Evolutionary conservation across 2,329 filamentous ascomycete genomes (phyloP), one percentile per base, ranked within the genome.

Genomic region (Bipolaris sorokiniana): DNA sequence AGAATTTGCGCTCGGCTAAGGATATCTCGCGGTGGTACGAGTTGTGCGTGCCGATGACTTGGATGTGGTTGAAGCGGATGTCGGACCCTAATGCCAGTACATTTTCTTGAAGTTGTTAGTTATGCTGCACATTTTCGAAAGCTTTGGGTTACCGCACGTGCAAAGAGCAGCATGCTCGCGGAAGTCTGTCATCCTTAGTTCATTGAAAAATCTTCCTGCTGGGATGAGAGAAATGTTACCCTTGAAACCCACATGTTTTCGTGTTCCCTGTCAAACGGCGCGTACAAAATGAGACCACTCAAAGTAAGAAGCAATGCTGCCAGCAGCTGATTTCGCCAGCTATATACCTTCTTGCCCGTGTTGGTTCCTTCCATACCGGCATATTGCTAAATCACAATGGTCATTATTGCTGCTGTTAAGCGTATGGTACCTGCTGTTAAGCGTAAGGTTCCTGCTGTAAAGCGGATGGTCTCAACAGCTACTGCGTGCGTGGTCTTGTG

Each of bases 1-100:
- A 79, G 10, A 76, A 63, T 2, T 70, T 61, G 34, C 77, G 76
- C 61, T 82, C 81, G n/a, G 71, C 68, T 1, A 76, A 70, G 2
- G 74, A 72, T 22, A 79, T 71, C 59, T 83, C 81, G 37, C 78
- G 73, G 58, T 84, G 81, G 67, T 83, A 84, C 59, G 77, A 80
- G 68, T 83, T 83, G 66, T 83, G 81, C 0, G 81, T 82, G 61
- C 81, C 81, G 36, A 83, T 70, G 40, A 83, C 77, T 63, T 83
- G 81, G 45, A 83, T 79, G 45, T 83, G 80, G 66, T 83, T 83
- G 72, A 84, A 78, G 48, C 80, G 81, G 48, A 83, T 66, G 48
- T 66, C 59, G 6, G 62, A 56, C 26, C 57, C 59, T 15, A 55
- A 56, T 44, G 56, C 58, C 7, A 57, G 34, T 18, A 55, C 61